Evolutionary conservation across 2,329 filamentous ascomycete genomes (phyloP).

Genomic region (Hymenoscyphus repandus): DNA sequence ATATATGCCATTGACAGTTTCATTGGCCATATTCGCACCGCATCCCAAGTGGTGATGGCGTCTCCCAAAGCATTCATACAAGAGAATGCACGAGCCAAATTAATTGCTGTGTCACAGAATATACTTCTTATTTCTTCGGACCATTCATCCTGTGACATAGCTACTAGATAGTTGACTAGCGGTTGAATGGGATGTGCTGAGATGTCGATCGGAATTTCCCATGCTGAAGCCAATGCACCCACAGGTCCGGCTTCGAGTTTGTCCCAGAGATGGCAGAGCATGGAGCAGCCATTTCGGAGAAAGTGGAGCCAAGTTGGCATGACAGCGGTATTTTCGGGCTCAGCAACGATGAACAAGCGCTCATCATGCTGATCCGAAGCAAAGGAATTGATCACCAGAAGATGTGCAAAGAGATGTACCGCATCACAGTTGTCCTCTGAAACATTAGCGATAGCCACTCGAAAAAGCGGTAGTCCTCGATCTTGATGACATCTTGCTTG

Average conservation of each 20-base stretch:
- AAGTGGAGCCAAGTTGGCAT: slow-evolving; percentile 19
- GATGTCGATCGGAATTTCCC: slow-evolving; percentile 13
- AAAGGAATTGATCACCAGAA: slow-evolving; percentile 18
- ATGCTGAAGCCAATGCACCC: slow-evolving; percentile 5
- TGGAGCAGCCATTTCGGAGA: slow-evolving; percentile 15
- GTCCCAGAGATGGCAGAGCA: slow-evolving; percentile 17
- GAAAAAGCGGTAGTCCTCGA: slow-evolving; percentile 14
- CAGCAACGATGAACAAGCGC: slow-evolving; percentile 8
- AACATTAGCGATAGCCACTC: slow-evolving; percentile 8
- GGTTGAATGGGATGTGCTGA: neutral
- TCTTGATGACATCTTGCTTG: slow-evolving; percentile 11
- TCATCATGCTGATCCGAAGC: slow-evolving; percentile 18
- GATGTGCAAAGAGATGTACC: slow-evolving; percentile 13
- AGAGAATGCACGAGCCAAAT: slow-evolving; percentile 14
- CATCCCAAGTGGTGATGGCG: slow-evolving; percentile 17
- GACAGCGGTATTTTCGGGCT: neutral
- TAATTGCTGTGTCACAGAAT: slow-evolving; percentile 11
- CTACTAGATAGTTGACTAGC: slow-evolving; percentile 1
- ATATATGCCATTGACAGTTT: slow-evolving; percentile 12
- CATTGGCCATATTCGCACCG: slow-evolving; percentile 18
- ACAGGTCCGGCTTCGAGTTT: slow-evolving; percentile 11
- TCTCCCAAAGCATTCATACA: slow-evolving; percentile 3
- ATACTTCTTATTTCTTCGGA: slow-evolving; percentile 3
- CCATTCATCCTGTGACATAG: slow-evolving; percentile 2
- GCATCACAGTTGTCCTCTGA: slow-evolving; percentile 13